Conservation (phyloP, 208 protist species). For the Novymonas esmeraldas region DNA sequence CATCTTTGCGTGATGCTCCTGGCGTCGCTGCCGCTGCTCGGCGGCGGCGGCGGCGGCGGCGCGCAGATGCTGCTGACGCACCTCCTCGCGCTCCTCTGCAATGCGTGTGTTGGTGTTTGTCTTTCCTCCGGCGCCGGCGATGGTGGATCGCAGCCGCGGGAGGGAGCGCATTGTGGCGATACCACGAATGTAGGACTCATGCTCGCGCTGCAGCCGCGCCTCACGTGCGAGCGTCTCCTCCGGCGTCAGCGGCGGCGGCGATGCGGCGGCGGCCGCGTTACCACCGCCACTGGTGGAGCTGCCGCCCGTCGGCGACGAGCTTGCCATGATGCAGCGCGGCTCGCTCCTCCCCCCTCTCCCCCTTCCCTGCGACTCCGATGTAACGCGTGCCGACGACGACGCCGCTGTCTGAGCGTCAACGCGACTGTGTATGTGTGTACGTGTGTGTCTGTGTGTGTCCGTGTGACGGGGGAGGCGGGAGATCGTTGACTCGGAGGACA, state of each 20-base stretch:
- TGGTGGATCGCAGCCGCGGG: conserved; percentile 78
- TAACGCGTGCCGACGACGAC: not conserved
- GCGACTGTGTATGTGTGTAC: not conserved
- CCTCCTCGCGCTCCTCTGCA: conserved; percentile 63
- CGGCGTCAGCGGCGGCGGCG: conserved; percentile 49
- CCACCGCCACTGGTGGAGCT: not conserved
- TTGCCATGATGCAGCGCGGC: not conserved
- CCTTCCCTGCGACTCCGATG: no score
- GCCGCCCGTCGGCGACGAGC: not conserved
- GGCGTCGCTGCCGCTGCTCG: conserved; percentile 33
- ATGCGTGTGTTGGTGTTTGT: conserved; percentile 73
- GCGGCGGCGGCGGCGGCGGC: conserved; percentile 33
- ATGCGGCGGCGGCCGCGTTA: no score
- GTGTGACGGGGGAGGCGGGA: no score
- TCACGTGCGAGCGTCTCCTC: conserved; percentile 64
- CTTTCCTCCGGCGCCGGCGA: conserved; percentile 81
- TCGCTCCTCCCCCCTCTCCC: not conserved
- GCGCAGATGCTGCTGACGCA: conserved; percentile 56
- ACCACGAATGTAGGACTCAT: conserved; percentile 70
- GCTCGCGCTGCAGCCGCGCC: conserved; percentile 64
- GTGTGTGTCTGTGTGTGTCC: not conserved
- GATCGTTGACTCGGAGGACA: no score
- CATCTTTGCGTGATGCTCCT: conserved; percentile 54
- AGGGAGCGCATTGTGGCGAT: conserved; percentile 76
- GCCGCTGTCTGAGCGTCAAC: not conserved